Evolutionary conservation across 495 filamentous ascomycete species (phyloP).

Genomic region (Saxispiralis lemnorum): DNA sequence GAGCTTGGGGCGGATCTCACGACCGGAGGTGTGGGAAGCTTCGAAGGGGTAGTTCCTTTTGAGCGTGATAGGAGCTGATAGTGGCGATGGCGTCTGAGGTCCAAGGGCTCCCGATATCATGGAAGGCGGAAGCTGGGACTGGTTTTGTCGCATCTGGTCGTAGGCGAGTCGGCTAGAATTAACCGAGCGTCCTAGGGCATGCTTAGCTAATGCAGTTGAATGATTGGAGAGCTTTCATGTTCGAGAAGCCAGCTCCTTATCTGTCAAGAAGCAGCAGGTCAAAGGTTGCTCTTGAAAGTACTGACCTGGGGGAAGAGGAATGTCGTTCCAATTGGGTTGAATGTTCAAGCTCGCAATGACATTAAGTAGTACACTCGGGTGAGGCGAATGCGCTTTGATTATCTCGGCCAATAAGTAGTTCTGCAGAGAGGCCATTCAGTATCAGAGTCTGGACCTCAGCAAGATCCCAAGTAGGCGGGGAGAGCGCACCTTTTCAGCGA

Average conservation of each 20-base stretch:
- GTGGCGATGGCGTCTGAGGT: constrained; percentile 9
- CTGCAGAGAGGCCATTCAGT: constrained; percentile 3
- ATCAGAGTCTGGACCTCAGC: neutral
- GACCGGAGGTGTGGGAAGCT: constrained; percentile 3
- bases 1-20: constrained; percentile 21
- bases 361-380: constrained; percentile 31
- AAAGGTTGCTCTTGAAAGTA: neutral
- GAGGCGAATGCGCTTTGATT: constrained; percentile 38
- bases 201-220: neutral
- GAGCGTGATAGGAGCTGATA: constrained; percentile 6
- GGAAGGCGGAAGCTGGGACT: constrained; percentile 6
- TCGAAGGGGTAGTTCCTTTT: constrained; percentile 15
- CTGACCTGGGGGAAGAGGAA: constrained; percentile 37
- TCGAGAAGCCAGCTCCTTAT: too few relatives aligned
- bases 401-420: constrained; percentile 43
- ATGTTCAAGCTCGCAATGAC: constrained; percentile 34
- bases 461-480: neutral
- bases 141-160: constrained; percentile 5
- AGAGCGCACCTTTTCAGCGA: constrained; percentile 40
- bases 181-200: constrained; percentile 27
- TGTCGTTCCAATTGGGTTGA: constrained; percentile 37
- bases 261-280: neutral
- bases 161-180: constrained; percentile 24
- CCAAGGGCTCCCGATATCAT: constrained; percentile 2
- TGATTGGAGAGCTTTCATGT: neutral